Base-by-base conservation (phyloP, 139 green algal species). In the Picochlorum sp. region DNA sequence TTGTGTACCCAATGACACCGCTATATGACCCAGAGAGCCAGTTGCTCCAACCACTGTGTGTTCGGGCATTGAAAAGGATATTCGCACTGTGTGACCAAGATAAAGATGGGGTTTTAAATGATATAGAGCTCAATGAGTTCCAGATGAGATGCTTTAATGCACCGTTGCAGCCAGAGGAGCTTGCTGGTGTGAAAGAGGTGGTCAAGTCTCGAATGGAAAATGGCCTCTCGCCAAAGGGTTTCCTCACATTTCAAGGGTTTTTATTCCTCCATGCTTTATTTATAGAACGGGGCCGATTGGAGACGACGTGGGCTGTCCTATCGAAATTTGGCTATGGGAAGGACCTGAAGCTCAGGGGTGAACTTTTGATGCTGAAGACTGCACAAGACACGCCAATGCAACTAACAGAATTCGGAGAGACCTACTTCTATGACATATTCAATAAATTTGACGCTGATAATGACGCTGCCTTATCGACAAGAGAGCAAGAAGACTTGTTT, bases 181-280 rank as follows among this genome's bases (percentile, higher is more conserved):
- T 96, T 60, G 66, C 68, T 15, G 88, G 87, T 37, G 86, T 96
- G 34, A 96, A 95, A 67, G 63, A 85, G 63, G 85, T 94, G 44
- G 89, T 97, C 16, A 62, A 68, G 9, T 74, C 85, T 45, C 88
- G 88, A 66, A 26, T 21, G n/a, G 21, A 61, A 52, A 62, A 83
- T 34, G 86, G 85, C 28, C 71, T 92, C 21, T 57, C 63, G 9
- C 47, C 66, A n/a, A 59, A 64, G 30, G 90, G 89, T 28, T 54
- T 21, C 11, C 68, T 97, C 26, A 95, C 86, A 4, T 74, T 95
- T 55, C 63, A 77, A n/a, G 90, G 90, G 31, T 97, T 97, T 74
- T 71, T 97, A 11, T 95, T 94, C 76, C 80, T 97, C 56, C 86
- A 97, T 66, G 85, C 89, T 28, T 78, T 97, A 16, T 97, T 97